Evolutionary conservation across 1,284 basidiomycete genomes (phyloP).

Genomic region (Puccinia hordei): DNA sequence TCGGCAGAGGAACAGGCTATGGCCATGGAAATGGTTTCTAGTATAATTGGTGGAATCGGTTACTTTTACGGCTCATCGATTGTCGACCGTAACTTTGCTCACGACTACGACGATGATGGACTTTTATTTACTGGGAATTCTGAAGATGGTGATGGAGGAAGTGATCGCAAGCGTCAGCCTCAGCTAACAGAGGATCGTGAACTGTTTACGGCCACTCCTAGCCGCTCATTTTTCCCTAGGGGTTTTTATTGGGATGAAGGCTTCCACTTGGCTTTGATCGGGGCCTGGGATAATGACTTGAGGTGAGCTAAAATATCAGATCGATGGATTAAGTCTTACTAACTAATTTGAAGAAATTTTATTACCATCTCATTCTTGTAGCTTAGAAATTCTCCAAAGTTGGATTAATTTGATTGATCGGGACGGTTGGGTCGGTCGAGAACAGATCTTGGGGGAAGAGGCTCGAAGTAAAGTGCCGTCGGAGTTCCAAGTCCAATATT

Average conservation of each 20-base stretch:
- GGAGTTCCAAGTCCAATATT: conserved; percentile 89
- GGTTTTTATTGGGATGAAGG: conserved; percentile 99
- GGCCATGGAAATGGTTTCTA: conserved; percentile 83
- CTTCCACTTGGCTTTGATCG: conserved; percentile 87
- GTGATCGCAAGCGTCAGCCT: conserved; percentile 60
- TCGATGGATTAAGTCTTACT: not conserved
- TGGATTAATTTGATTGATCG: conserved; percentile 89
- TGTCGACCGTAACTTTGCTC: conserved; percentile 77
- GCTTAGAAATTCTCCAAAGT: conserved; percentile 80
- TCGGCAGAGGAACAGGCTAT: conserved; percentile 65
- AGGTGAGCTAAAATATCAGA: conserved; percentile 63
- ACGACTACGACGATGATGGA: conserved; percentile 76
- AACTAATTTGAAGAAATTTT: not conserved
- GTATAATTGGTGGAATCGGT: conserved; percentile 84
- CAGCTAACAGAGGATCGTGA: conserved; percentile 72
- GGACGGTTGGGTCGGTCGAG: conserved; percentile 89
- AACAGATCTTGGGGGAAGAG: conserved; percentile 93
- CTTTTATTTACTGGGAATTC: conserved; percentile 56
- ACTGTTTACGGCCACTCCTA: conserved; percentile 88
- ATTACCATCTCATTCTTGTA: conserved; percentile 55
- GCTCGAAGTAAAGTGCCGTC: conserved; percentile 83
- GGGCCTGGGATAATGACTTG: conserved; percentile 86
- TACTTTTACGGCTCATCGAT: conserved; percentile 92
- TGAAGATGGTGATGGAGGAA: conserved; percentile 59
- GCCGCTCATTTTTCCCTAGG: conserved; percentile 90